Conservation (phyloP, 768 basidiomycete species). For the Lactifluus piperatus region DNA sequence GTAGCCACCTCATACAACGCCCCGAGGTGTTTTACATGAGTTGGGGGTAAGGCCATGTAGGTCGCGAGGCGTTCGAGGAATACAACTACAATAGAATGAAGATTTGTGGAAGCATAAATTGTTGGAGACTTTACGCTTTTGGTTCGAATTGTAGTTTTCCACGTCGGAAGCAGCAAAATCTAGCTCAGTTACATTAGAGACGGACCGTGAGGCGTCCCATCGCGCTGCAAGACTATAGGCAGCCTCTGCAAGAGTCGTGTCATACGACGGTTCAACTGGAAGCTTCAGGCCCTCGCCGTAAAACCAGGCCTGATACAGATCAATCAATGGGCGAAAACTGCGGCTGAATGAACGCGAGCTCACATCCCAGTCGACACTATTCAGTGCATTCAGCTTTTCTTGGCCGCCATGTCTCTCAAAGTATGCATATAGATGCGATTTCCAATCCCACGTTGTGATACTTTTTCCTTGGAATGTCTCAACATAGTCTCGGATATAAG, state of each 20-base stretch:
- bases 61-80: constrained; percentile 76
- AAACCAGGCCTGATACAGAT: constrained; percentile 55
- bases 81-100: constrained; percentile 41
- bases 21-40: constrained; percentile 54
- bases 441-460: constrained; percentile 81
- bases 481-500: constrained; percentile 79
- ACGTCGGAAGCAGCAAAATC: constrained; percentile 56
- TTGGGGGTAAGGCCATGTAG: constrained; percentile 48
- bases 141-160: constrained; percentile 57
- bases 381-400: constrained; percentile 55
- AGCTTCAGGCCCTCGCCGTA: constrained; percentile 69
- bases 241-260: constrained; percentile 56
- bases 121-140: constrained; percentile 46
- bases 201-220: constrained; percentile 61
- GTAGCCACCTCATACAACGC: constrained; percentile 38
- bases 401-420: constrained; percentile 48
- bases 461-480: constrained; percentile 73
- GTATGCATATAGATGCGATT: constrained; percentile 65
- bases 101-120: neutral
- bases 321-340: neutral
- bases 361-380: constrained; percentile 74
- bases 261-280: constrained; percentile 69
- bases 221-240: constrained; percentile 63
- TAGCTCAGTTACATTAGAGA: constrained; percentile 36
- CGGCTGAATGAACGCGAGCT: constrained; percentile 22